Conservation (phyloP, 1,139 yeast genomes). For the Protomyces macrosporus region DNA sequence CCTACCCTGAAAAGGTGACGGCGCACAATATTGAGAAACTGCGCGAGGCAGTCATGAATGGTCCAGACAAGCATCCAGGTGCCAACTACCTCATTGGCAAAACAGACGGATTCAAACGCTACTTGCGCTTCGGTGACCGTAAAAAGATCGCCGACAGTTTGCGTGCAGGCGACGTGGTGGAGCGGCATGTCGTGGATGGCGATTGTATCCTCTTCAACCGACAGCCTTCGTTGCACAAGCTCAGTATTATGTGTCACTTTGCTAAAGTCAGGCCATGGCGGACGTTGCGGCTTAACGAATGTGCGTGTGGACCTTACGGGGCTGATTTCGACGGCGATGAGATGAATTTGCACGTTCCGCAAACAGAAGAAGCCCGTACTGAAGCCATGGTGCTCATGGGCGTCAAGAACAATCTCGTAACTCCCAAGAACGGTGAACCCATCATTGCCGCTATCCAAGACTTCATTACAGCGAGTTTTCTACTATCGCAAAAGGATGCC, state of each 20-base stretch:
- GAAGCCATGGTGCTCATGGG: conserved; percentile 98
- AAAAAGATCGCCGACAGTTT: conserved; percentile 68
- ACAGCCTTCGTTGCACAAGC: conserved; percentile 94
- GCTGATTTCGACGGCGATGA: conserved; percentile 99
- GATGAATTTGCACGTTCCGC: conserved; percentile 98
- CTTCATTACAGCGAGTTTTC: conserved; percentile 92
- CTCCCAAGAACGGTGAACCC: conserved; percentile 98
- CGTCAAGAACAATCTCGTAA: conserved; percentile 84
- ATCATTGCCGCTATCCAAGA: conserved; percentile 99
- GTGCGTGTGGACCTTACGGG: conserved; percentile 98
- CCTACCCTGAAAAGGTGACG: conserved; percentile 93
- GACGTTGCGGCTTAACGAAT: conserved; percentile 92
- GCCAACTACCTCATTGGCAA: conserved; percentile 86
- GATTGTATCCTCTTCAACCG: conserved; percentile 93
- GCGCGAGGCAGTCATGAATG: conserved; percentile 67
- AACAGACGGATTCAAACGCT: conserved; percentile 79
- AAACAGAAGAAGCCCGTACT: conserved; percentile 97
- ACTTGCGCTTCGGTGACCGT: conserved; percentile 82
- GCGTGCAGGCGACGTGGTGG: conserved; percentile 89
- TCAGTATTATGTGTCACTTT: conserved; percentile 89
- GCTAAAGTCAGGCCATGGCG: conserved; percentile 98
- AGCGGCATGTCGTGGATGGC: conserved; percentile 95
- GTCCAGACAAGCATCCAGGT: conserved; percentile 90
- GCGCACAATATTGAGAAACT: conserved; percentile 76
- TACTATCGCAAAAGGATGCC: conserved; percentile 87